A percentile compares a stretch with the other conserved stretches of the same genome.
Conservation (phyloP, 1,284 basidiomycete genomes). For the Melampsora americana region DNA sequence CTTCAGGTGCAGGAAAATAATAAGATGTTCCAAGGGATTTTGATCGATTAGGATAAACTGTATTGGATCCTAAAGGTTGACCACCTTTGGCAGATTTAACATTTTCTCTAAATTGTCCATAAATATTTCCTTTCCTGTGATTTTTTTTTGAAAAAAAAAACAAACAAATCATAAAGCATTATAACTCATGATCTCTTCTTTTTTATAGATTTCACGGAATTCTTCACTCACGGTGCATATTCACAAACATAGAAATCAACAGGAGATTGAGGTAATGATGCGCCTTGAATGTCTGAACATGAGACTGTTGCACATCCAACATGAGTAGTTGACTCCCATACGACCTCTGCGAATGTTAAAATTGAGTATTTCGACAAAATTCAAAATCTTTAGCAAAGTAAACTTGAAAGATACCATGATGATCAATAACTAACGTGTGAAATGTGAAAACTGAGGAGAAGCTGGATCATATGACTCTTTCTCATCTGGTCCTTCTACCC, state of each 20-base stretch:
- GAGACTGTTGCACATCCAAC: constrained; percentile 33
- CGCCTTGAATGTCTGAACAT: constrained; percentile 27
- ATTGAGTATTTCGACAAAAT: neutral
- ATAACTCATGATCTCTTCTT: too few species aligned
- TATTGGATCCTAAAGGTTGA: neutral
- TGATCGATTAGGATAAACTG: neutral
- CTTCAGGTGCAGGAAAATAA: neutral
- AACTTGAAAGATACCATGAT: too few species aligned
- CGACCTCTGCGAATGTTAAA: constrained; percentile 35
- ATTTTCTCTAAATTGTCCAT: neutral
- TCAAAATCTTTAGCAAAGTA: neutral
- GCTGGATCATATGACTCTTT: constrained; percentile 26
- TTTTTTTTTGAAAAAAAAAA: too few species aligned
- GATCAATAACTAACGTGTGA: constrained; percentile 34
- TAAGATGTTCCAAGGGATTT: neutral
- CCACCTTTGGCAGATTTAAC: constrained; percentile 2
- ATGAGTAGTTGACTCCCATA: constrained; percentile 22
- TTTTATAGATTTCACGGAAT: too few species aligned
- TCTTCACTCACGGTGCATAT: constrained; percentile 31
- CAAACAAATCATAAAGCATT: too few species aligned
- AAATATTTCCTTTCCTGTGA: constrained; percentile 2
- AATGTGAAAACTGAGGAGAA: constrained; percentile 24
- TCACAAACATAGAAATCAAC: constrained; percentile 43
- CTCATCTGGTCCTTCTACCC: constrained; percentile 36
- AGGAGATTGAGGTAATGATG: constrained; percentile 40